These are phyloP conservation scores for Lentinula edodes DNA, from an alignment of 768 basidiomycete genomes.

Conservation along the genomic window DNA sequence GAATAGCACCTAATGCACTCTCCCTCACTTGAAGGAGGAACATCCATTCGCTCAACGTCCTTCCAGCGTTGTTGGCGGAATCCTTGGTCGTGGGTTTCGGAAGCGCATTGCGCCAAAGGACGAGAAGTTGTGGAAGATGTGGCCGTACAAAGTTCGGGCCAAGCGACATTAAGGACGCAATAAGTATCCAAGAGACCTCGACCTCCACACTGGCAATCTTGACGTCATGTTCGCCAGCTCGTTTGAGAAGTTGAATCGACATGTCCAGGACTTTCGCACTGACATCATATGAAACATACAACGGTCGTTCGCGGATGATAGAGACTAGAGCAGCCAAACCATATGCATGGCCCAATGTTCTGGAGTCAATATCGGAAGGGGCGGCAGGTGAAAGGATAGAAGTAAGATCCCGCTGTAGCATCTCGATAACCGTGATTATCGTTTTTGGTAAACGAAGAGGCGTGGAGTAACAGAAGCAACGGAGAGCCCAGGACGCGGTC, in stretches of 20 bases:
- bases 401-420: constrained; percentile 78
- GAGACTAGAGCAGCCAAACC: constrained; percentile 86
- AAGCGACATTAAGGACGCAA: constrained; percentile 85
- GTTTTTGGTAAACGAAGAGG: constrained; percentile 80
- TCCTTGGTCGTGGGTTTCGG: constrained; percentile 95
- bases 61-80: constrained; percentile 45
- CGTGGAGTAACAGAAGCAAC: constrained; percentile 87
- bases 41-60: constrained; percentile 77
- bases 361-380: constrained; percentile 61
- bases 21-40: constrained; percentile 91
- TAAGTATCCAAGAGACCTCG: constrained; percentile 91
- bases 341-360: constrained; percentile 84
- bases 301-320: constrained; percentile 77
- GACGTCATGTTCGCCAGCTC: constrained; percentile 87
- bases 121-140: constrained; percentile 89
- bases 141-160: constrained; percentile 92
- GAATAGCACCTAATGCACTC: constrained; percentile 81
- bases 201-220: constrained; percentile 78
- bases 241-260: constrained; percentile 84
- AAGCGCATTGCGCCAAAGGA: constrained; percentile 95
- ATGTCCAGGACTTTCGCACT: constrained; percentile 88
- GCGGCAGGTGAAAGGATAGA: constrained; percentile 68
- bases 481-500: constrained; percentile 80
- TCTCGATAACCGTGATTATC: constrained; percentile 71
- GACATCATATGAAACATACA: constrained; percentile 94